phyloP scores from a whole-genome alignment of 345 rosid genomes.

The Brassica rapa region DNA sequence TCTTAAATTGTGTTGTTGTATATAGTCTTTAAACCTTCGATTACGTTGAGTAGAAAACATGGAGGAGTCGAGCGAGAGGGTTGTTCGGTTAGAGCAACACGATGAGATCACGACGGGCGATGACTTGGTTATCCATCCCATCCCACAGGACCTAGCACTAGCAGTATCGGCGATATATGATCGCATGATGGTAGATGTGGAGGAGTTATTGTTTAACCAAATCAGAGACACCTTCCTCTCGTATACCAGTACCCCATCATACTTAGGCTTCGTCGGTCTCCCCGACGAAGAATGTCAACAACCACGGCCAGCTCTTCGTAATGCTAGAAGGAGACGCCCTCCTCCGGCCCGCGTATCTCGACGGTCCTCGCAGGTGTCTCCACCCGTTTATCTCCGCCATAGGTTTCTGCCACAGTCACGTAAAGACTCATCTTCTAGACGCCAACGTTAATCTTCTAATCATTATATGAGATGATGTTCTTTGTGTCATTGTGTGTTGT shows the following conservation, averaged over 20 bases:
- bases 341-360: conserved; percentile 21
- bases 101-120: not conserved
- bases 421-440: conserved; percentile 15
- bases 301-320: not conserved
- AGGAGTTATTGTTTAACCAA: not conserved
- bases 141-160: not conserved
- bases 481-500: not conserved
- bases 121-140: not conserved
- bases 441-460: conserved; percentile 14
- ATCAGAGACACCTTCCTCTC: not conserved
- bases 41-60: not conserved
- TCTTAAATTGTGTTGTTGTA: not conserved
- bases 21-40: not conserved
- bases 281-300: not conserved
- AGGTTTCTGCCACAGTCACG: conserved; percentile 28
- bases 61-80: conserved; percentile 13
- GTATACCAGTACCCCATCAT: not conserved
- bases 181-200: not conserved
- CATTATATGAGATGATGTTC: not conserved
- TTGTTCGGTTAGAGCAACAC: not conserved
- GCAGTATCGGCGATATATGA: not conserved
- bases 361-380: conserved; percentile 15
- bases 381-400: conserved; percentile 33
- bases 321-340: not conserved
- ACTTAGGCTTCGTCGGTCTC: not conserved